phyloP scores from a whole-genome alignment of 257 asterid species.

The Leonotis leonurus region DNA sequence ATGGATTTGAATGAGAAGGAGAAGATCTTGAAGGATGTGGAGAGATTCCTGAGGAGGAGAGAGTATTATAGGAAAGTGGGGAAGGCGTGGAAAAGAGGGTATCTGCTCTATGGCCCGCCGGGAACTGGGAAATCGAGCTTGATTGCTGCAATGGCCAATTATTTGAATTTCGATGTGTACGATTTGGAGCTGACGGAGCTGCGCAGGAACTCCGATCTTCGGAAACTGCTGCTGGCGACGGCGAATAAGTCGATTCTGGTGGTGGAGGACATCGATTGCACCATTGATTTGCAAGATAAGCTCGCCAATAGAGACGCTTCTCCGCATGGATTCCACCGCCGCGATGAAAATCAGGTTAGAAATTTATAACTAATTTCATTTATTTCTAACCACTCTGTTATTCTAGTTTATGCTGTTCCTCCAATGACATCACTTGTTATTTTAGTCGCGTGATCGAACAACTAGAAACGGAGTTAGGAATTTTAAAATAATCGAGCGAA shows the following conservation, averaged over 20 bases:
- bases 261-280: constrained; percentile 66
- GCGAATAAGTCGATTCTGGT: constrained; percentile 56
- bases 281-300: constrained; percentile 44
- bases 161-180: constrained; percentile 54
- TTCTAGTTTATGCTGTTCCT: no score
- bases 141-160: constrained; percentile 74
- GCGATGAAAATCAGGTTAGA: constrained; percentile 31
- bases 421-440: no score
- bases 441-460: no score
- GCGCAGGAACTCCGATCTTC: constrained; percentile 42
- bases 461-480: no score
- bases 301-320: constrained; percentile 21
- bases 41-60: constrained; percentile 40
- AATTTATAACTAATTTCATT: no score
- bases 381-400: no score
- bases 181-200: constrained; percentile 59
- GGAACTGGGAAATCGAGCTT: constrained; percentile 79
- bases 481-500: no score
- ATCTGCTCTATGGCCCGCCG: constrained; percentile 69
- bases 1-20: constrained; percentile 47
- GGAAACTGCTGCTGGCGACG: constrained; percentile 38
- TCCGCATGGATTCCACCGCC: neutral
- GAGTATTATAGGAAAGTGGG: constrained; percentile 55
- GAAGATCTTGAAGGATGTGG: constrained; percentile 39
- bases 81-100: constrained; percentile 77